Evolutionary conservation across 441 rosid species (phyloP), one percentile per base, ranked within the genome.

Genomic region (Pelargonium exstipulatum): DNA sequence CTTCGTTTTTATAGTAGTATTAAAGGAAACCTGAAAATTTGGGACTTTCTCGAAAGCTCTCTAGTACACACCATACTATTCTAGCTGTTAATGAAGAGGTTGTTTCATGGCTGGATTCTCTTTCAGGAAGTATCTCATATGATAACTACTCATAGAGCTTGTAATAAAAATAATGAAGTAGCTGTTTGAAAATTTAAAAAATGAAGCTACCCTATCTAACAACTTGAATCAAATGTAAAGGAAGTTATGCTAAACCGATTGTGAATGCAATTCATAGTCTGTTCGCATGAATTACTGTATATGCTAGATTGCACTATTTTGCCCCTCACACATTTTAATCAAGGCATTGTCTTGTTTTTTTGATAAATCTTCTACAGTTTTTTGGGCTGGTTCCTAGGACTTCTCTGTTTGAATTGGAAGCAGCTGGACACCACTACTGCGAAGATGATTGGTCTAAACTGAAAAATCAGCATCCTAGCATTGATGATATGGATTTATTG

Each of bases 401-500:
- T 63, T 73, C 80, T 63, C 72, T 83, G 73, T 60, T 57, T 65
- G 84, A 83, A 62, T 58, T 83, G 80, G 76, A 73, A 79, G 76
- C 80, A 57, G 80, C 80, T 61, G 82, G 82, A 24, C 64, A 69
- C 61, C 83, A 72, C 42, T 81, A 77, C 37, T 83, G 87, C 22
- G 82, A 71, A 67, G 71, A 68, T 71, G 73, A 77, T 60, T 83
- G 87, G 87, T 71, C 66, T 40, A 46, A 66, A 64, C 71, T 81
- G 69, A 81, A 65, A 73, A 69, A 35, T 48, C 70, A 71, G 53
- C 79, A 81, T 58, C 51, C 7, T 14, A 51, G 61, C 18, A 32
- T 72, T 62, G 85, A 77, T 66, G 85, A 81, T 49, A 64, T 77
- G 73, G 85, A 77, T 79, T 71, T 88, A 74, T 45, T 73, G 67